phyloP scores from a whole-genome alignment of 257 asterid genomes.

The Gardenia jasminoides region DNA sequence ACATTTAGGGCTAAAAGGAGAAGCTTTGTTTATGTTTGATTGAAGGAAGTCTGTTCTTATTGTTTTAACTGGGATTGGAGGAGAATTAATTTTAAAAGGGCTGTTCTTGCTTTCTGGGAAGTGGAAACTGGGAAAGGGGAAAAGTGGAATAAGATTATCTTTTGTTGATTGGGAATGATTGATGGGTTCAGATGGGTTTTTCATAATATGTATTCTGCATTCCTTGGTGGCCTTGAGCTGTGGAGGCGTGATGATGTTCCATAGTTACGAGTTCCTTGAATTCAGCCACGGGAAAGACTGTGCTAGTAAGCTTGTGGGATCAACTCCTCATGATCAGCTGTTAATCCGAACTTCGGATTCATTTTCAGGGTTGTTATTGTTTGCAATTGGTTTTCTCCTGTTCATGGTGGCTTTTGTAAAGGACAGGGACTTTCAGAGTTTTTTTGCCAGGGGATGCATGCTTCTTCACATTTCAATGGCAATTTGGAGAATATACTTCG shows the following conservation, averaged over 20 bases:
- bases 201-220: slow-evolving; percentile 68
- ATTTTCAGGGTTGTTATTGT: slow-evolving; percentile 79
- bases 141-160: background rate
- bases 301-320: slow-evolving; percentile 77
- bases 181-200: slow-evolving; percentile 77
- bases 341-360: slow-evolving; percentile 85
- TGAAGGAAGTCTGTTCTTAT: background rate
- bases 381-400: slow-evolving; percentile 72
- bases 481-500: slow-evolving; percentile 79
- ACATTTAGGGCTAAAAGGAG: background rate
- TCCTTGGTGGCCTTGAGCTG: slow-evolving; percentile 70
- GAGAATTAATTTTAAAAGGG: too few species aligned
- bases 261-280: slow-evolving; percentile 54
- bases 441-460: slow-evolving; percentile 78
- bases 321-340: slow-evolving; percentile 88
- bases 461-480: slow-evolving; percentile 83
- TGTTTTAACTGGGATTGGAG: background rate
- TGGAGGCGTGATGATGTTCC: slow-evolving; percentile 87
- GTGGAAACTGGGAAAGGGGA: background rate
- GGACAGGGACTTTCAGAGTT: slow-evolving; percentile 78
- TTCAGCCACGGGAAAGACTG: slow-evolving; percentile 85
- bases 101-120: background rate
- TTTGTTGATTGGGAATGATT: slow-evolving; percentile 4
- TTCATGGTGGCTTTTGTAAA: slow-evolving; percentile 94
- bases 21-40: background rate